Evolutionary conservation across 495 filamentous ascomycete genomes (phyloP), one percentile per base, ranked within the genome.

Genomic region (Schizothecium vesticola): DNA sequence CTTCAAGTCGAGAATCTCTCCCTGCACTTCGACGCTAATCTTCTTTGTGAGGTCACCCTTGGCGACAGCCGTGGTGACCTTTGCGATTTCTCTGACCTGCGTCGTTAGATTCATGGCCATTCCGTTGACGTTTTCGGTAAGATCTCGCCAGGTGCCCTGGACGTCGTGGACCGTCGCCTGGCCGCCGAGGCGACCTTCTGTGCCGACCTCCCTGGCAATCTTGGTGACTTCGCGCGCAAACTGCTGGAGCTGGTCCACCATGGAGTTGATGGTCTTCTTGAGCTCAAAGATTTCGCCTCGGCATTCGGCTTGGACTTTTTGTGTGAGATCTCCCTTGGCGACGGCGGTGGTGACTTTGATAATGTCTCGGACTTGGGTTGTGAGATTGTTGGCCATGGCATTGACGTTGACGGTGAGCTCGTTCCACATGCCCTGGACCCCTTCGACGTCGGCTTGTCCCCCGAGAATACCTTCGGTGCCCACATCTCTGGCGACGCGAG

Each of bases 81-180:
- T 93, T 36, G 96, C 96, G 74, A 99, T 99, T 79, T 97, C 96
- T 76, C 95, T 90, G 72, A 99, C 95, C 79, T 99, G 95, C 0
- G 94, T 97, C 3, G 95, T 99, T 67, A 99, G 81, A 76, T 98
- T 98, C 86, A 94, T 97, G 74, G 95, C 95, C 94, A 99, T 97
- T 57, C 93, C 91, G 79, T 99, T 99, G 78, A 99, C 95, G 72
- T 97, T 98, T 74, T 97, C 93, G 9, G 95, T 99, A 66, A 99
- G 81, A 76, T 97, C 93, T 77, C 93, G 91, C 95, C 95, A 99
- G 28, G 94, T 97, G 59, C 95, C 95, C 80, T 99, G 92, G 10
- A 99, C 95, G 76, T 97, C 94, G 75, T 97, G 93, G 19, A 99
- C 95, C 21, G 92, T 96, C 29, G 95, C 95, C 80, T 99, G 95